Conservation (phyloP, 2,329 filamentous ascomycete species). For the Calonectria leucothoes region DNA sequence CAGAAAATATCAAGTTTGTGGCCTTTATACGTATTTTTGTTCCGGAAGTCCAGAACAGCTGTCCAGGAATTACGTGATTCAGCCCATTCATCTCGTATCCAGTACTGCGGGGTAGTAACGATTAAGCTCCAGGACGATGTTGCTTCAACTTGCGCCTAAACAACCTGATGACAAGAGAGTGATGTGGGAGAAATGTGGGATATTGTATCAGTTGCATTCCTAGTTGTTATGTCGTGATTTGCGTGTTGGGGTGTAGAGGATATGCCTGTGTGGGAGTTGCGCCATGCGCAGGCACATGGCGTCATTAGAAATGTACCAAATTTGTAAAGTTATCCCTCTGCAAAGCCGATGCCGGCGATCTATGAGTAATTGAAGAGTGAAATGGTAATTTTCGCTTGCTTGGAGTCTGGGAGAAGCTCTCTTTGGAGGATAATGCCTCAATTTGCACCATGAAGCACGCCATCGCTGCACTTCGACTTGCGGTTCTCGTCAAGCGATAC, state of each 20-base stretch:
- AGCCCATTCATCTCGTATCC: background rate
- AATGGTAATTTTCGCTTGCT: background rate
- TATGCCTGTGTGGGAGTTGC: background rate
- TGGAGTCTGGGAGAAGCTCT: background rate
- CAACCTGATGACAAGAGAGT: background rate
- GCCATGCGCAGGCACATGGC: constrained; percentile 21
- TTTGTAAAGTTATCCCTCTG: background rate
- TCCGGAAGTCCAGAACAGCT: background rate
- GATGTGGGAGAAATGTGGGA: constrained; percentile 13
- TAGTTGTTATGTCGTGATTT: constrained; percentile 22
- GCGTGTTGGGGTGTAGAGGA: background rate
- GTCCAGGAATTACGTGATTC: constrained; percentile 19
- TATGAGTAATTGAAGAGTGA: background rate
- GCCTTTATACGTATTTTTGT: constrained; percentile 4
- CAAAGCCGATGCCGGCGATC: background rate
- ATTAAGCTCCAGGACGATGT: background rate
- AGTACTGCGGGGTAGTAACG: background rate
- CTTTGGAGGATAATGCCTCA: background rate
- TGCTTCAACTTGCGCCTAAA: background rate
- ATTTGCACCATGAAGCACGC: background rate
- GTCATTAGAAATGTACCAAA: constrained; percentile 6
- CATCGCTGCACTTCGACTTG: background rate
- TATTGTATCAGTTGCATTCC: background rate
- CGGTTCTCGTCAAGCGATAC: background rate
- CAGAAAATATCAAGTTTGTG: background rate